phyloP scores from a whole-genome alignment of 2,329 filamentous ascomycete genomes.

The Fusarium transvaalense region DNA sequence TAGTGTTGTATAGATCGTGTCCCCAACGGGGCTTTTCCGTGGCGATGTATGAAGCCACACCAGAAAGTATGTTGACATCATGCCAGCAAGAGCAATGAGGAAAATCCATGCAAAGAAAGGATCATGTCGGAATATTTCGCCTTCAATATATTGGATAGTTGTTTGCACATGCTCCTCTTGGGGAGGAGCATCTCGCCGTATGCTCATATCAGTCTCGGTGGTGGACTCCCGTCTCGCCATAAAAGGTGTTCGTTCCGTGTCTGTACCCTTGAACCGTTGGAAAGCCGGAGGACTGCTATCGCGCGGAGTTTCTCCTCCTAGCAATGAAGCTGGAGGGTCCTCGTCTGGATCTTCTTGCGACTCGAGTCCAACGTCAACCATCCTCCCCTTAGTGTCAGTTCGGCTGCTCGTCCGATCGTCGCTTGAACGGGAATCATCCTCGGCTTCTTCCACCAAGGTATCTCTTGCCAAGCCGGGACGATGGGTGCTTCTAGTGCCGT shows the following conservation, averaged over 20 bases:
- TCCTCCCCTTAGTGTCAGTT: slow-evolving; percentile 67
- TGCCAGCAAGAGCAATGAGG: slow-evolving; percentile 82
- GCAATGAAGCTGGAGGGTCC: slow-evolving; percentile 71
- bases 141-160: slow-evolving; percentile 68
- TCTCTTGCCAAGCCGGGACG: slow-evolving; percentile 48
- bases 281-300: slow-evolving; percentile 72
- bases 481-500: slow-evolving; percentile 62
- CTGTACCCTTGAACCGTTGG: slow-evolving; percentile 65
- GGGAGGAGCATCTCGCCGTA: slow-evolving; percentile 54
- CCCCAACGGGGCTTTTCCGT: slow-evolving; percentile 79
- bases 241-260: slow-evolving; percentile 56
- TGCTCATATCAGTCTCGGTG: slow-evolving; percentile 63
- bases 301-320: slow-evolving; percentile 61
- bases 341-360: slow-evolving; percentile 69
- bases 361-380: slow-evolving; percentile 90
- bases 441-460: slow-evolving; percentile 57
- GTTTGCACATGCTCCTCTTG: slow-evolving; percentile 53
- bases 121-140: slow-evolving; percentile 84
- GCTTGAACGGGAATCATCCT: slow-evolving; percentile 56
- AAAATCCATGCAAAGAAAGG: slow-evolving; percentile 93
- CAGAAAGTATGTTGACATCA: slow-evolving; percentile 89
- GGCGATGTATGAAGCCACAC: slow-evolving; percentile 89
- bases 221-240: slow-evolving; percentile 58
- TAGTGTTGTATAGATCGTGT: slow-evolving; percentile 93
- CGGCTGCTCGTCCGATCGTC: slow-evolving; percentile 50